A percentile compares a stretch with the other conserved stretches of the same genome.
These are phyloP conservation scores for Elsinoe fawcettii DNA, from an alignment of 2,329 filamentous ascomycete genomes.

Conservation along the genomic window DNA sequence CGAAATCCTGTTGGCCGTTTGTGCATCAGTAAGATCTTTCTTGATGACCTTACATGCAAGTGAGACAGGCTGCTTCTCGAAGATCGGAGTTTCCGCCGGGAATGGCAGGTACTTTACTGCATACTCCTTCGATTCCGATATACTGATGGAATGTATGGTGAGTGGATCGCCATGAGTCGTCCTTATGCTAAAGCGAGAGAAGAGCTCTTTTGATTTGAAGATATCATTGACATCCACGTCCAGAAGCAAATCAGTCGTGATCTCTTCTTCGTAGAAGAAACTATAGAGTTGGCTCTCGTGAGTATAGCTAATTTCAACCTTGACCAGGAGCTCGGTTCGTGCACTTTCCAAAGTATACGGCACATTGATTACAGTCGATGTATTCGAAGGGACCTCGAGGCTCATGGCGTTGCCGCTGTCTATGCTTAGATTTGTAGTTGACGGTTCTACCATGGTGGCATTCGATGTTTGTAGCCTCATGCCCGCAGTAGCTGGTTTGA, in stretches of 20 bases:
- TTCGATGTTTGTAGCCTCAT: slow-evolving; percentile 50
- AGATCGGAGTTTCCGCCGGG: slow-evolving; percentile 52
- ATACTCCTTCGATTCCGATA: slow-evolving; percentile 64
- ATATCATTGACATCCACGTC: slow-evolving; percentile 96
- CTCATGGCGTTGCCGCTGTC: slow-evolving; percentile 39
- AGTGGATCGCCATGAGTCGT: slow-evolving; percentile 70
- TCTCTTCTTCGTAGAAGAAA: slow-evolving; percentile 53
- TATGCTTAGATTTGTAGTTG: slow-evolving; percentile 36
- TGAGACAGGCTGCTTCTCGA: slow-evolving; percentile 72
- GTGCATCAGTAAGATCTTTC: slow-evolving; percentile 33
- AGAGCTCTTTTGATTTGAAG: slow-evolving; percentile 74
- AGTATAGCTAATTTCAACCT: slow-evolving; percentile 55
- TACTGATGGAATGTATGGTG: slow-evolving; percentile 60
- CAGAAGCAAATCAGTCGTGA: slow-evolving; percentile 70
- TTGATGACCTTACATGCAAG: slow-evolving; percentile 70
- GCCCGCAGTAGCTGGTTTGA: slow-evolving; percentile 55
- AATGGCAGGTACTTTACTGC: slow-evolving; percentile 51
- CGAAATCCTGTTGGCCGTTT: not conserved
- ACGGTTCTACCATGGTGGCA: slow-evolving; percentile 36
- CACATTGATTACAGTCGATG: not conserved
- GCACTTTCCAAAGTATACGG: slow-evolving; percentile 9
- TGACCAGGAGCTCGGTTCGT: slow-evolving; percentile 5
- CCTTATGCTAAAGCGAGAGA: slow-evolving; percentile 85
- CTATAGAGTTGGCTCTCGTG: slow-evolving; percentile 39
- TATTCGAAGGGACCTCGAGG: slow-evolving; percentile 25